These are phyloP conservation scores for Psidium friedrichsthalianum DNA, from an alignment of 345 rosid genomes.

Conservation along the genomic window DNA sequence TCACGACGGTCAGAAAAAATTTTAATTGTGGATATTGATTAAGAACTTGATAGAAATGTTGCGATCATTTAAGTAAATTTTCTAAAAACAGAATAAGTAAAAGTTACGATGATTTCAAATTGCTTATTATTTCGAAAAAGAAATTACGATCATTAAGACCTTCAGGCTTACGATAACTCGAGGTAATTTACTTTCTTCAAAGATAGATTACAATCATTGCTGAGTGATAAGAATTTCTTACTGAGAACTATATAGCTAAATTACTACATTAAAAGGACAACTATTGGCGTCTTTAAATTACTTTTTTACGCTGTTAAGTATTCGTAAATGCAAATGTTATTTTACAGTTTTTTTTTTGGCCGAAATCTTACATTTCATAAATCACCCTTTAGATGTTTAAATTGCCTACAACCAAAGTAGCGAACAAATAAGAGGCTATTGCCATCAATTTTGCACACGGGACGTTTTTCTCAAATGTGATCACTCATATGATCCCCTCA, in stretches of 20 bases:
- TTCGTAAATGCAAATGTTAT: background rate
- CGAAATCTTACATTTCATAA: background rate
- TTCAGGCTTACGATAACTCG: rapidly evolving
- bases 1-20: background rate
- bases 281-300: too few species aligned
- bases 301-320: background rate
- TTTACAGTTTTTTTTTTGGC: too few species aligned
- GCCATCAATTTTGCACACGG: background rate
- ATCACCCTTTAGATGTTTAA: too few species aligned
- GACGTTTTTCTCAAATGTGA: background rate
- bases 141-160: background rate
- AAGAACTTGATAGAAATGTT: background rate
- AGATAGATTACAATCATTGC: background rate
- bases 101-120: background rate
- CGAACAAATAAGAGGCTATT: too few species aligned
- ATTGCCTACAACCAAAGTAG: too few species aligned
- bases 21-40: background rate
- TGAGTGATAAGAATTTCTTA: too few species aligned
- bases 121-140: background rate
- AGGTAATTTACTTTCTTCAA: background rate
- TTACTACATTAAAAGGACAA: too few species aligned
- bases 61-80: background rate
- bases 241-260: too few species aligned
- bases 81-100: background rate
- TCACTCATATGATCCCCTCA: background rate